Evolutionary conservation across 352 stramenopile genomes (phyloP).

Genomic region (Phytophthora nicotianae): DNA sequence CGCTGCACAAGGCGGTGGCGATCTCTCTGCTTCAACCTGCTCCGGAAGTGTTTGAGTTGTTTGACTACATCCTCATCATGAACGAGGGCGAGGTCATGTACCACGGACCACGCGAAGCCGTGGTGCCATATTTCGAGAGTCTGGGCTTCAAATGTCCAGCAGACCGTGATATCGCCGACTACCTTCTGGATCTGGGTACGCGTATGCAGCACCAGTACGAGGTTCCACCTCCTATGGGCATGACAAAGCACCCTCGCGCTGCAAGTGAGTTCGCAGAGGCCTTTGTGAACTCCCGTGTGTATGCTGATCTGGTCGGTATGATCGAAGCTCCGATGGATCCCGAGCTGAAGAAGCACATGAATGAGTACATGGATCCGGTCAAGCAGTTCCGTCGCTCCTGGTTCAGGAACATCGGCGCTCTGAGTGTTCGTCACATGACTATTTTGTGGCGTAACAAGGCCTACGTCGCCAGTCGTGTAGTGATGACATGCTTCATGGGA

Average conservation of each 20-base stretch:
- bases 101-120: constrained; percentile 23
- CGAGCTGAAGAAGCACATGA: constrained; percentile 27
- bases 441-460: constrained; percentile 45
- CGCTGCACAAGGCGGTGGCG: constrained; percentile 48
- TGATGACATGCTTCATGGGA: constrained; percentile 26
- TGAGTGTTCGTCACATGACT: constrained; percentile 46
- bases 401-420: constrained; percentile 16
- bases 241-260: constrained; percentile 22
- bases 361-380: constrained; percentile 24
- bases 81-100: constrained; percentile 49
- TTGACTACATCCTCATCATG: constrained; percentile 49
- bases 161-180: constrained; percentile 26
- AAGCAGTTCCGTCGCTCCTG: constrained; percentile 29
- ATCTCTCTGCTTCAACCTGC: constrained; percentile 87
- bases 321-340: constrained; percentile 23
- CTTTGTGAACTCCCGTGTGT: constrained; percentile 31
- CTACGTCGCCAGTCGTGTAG: constrained; percentile 25
- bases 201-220: constrained; percentile 47
- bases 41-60: constrained; percentile 48
- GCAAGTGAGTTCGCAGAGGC: constrained; percentile 5
- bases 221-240: constrained; percentile 8
- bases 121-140: constrained; percentile 30
- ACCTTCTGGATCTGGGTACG: constrained; percentile 42
- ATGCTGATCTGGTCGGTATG: constrained; percentile 16
- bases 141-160: constrained; percentile 24